Percentiles rank a stretch among this genome's conserved stretches.
Evolutionary conservation across 202 grass and related monocot species (phyloP).

Genomic region (Elaeis oleifera): DNA sequence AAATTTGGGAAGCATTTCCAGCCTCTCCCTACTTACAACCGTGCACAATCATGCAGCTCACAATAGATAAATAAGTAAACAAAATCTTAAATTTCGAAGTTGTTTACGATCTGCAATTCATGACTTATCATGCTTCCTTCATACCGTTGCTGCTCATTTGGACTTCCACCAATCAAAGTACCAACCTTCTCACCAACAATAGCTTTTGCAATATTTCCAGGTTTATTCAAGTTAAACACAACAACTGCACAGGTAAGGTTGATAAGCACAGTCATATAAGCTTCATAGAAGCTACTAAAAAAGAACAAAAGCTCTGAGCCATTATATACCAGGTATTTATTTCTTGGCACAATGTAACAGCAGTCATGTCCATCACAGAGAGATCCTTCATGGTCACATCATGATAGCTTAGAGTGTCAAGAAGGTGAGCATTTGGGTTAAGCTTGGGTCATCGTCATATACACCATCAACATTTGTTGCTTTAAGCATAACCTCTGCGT

Average conservation of each 20-base stretch:
- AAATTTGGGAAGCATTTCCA: neutral
- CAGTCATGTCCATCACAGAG: constrained; percentile 98
- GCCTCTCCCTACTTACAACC: no score
- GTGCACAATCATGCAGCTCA: neutral
- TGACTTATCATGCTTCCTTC: constrained; percentile 18
- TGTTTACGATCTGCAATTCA: constrained; percentile 18
- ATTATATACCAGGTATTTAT: constrained; percentile 70
- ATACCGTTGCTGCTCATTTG: constrained; percentile 17
- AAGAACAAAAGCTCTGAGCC: no score
- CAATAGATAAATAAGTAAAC: no score
- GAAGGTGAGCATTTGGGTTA: constrained; percentile 58
- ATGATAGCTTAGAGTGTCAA: constrained; percentile 74
- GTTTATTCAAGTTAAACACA: constrained; percentile 81
- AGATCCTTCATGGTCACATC: constrained; percentile 75
- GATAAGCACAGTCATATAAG: neutral
- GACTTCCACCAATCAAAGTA: constrained; percentile 41
- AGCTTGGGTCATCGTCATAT: constrained; percentile 59
- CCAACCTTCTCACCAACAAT: constrained; percentile 90
- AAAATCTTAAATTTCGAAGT: no score
- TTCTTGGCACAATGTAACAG: constrained; percentile 93
- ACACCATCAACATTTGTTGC: constrained; percentile 94
- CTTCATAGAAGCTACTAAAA: no score
- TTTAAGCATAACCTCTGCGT: constrained; percentile 93
- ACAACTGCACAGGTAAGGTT: constrained; percentile 46
- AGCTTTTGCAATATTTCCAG: constrained; percentile 89